Conservation (phyloP, 2,329 filamentous ascomycete species). For the Seiridium cupressi region DNA sequence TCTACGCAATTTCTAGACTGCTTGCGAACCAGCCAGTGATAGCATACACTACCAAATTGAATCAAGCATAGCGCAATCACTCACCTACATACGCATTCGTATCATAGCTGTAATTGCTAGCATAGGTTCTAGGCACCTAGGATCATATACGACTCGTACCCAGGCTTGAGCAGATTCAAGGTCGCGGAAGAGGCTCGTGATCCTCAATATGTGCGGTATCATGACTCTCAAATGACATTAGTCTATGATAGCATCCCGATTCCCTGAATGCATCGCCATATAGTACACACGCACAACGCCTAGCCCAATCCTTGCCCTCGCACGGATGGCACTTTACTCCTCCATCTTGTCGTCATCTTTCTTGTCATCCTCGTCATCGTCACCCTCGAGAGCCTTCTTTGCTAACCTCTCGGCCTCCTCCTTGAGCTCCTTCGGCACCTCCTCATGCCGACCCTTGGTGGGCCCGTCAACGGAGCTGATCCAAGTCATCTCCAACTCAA, state of each 20-base stretch:
- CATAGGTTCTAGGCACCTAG: too few relatives aligned
- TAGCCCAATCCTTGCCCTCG: not conserved
- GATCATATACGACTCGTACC: too few relatives aligned
- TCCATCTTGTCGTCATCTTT: constrained; percentile 82
- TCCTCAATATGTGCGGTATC: not conserved
- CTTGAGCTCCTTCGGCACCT: constrained; percentile 85
- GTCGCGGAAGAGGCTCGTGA: not conserved
- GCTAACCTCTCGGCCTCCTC: constrained; percentile 93
- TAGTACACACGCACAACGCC: constrained; percentile 11
- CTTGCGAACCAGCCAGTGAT: too few relatives aligned
- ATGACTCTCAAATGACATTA: constrained; percentile 11
- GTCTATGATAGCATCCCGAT: constrained; percentile 8
- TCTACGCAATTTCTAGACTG: too few relatives aligned
- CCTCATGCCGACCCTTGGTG: constrained; percentile 88
- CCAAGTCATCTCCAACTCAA: constrained; percentile 99
- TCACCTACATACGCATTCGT: too few relatives aligned
- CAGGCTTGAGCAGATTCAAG: too few relatives aligned
- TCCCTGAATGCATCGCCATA: constrained; percentile 9
- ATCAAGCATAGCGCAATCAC: too few relatives aligned
- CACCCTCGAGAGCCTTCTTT: constrained; percentile 83
- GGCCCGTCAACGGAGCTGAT: constrained; percentile 82
- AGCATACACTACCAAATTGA: too few relatives aligned
- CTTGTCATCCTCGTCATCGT: constrained; percentile 71
- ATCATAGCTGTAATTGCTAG: too few relatives aligned
- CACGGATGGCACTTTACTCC: constrained; percentile 54